phyloP scores from a whole-genome alignment of 164 flowering plant species.

The Stephania yunnanensis region DNA sequence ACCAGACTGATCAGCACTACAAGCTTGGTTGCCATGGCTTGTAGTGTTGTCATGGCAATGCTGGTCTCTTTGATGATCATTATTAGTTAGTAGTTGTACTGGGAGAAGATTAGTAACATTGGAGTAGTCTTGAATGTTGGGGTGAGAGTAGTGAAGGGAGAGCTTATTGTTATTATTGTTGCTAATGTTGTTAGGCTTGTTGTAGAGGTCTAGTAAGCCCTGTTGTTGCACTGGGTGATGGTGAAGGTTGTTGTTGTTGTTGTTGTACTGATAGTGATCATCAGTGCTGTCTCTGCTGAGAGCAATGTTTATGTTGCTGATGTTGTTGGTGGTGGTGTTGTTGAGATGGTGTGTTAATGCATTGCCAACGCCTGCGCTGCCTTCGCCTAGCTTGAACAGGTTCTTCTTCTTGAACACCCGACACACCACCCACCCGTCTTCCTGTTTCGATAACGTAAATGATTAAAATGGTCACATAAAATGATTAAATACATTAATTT shows the following conservation, averaged over 20 bases:
- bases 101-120: slow-evolving; percentile 34
- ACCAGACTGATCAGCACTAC: not conserved
- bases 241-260: not conserved
- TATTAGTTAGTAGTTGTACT: slow-evolving; percentile 41
- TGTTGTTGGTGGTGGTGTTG: slow-evolving; percentile 22
- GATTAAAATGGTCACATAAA: too few species aligned
- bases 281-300: not conserved
- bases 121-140: slow-evolving; percentile 19
- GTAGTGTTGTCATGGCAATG: slow-evolving; percentile 36
- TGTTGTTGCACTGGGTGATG: not conserved
- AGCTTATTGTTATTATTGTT: slow-evolving; percentile 11
- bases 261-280: slow-evolving; percentile 4
- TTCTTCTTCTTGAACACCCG: slow-evolving; percentile 92
- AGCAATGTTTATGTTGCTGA: not conserved
- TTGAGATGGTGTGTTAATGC: slow-evolving; percentile 4
- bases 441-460: slow-evolving; percentile 31
- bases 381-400: slow-evolving; percentile 54
- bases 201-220: not conserved
- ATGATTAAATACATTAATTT: not conserved
- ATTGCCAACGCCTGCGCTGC: not conserved
- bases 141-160: slow-evolving; percentile 30
- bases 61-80: slow-evolving; percentile 10
- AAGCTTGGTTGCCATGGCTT: slow-evolving; percentile 18
- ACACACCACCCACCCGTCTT: slow-evolving; percentile 96
- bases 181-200: not conserved